Evolutionary conservation across 2,329 filamentous ascomycete genomes (phyloP).

Genomic region (Neurospora sp.): DNA sequence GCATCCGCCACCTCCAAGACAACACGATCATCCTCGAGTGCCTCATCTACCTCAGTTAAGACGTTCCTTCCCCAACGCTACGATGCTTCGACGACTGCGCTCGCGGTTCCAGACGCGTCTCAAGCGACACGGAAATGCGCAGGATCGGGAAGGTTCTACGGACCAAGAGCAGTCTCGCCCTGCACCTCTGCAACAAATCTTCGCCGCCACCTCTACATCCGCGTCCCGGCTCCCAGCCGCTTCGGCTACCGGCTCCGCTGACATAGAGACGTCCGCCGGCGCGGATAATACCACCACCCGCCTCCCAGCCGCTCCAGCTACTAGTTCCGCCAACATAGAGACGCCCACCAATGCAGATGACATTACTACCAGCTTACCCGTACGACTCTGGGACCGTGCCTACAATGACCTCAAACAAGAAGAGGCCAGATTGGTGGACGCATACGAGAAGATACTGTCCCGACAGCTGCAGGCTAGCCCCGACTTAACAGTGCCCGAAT

Average conservation of each 20-base stretch:
- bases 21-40: too few species aligned
- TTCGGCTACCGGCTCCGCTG: background rate
- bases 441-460: too few species aligned
- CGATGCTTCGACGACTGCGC: background rate
- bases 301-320: background rate
- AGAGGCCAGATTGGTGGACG: too few species aligned
- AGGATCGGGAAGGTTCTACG: background rate
- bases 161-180: background rate
- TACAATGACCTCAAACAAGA: too few species aligned
- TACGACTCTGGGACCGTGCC: too few species aligned
- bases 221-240: too few species aligned
- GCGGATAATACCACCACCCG: background rate
- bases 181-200: background rate
- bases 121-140: background rate
- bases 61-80: background rate
- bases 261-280: background rate
- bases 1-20: background rate
- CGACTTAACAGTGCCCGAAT: too few species aligned
- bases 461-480: too few species aligned
- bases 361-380: too few species aligned
- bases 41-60: background rate
- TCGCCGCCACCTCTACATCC: background rate
- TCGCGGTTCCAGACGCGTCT: background rate
- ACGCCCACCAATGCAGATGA: too few species aligned
- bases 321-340: too few species aligned